A percentile compares a stretch with the other conserved stretches of the same genome.
phyloP scores from a whole-genome alignment of 257 asterid species.

The Solanum etuberosum region DNA sequence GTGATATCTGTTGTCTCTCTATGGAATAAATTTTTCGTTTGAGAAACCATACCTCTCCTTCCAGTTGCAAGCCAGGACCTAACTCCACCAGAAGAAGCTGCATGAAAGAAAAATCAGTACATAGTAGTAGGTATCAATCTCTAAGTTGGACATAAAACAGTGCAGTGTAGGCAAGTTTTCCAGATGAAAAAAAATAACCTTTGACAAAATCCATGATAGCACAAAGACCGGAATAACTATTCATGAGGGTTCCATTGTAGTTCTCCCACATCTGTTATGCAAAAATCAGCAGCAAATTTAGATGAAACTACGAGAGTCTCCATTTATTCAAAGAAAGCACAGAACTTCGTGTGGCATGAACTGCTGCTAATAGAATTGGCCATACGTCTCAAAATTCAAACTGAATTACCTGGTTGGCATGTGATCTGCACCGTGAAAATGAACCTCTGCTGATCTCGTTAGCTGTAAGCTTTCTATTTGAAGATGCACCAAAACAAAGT shows the following conservation, averaged over 20 bases:
- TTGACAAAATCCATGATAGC: constrained; percentile 43
- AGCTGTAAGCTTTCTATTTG: constrained; percentile 49
- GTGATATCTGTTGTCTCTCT: not conserved
- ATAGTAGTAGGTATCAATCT: not conserved
- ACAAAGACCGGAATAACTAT: constrained; percentile 72
- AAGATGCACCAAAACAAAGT: constrained; percentile 63
- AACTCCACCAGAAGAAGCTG: constrained; percentile 37
- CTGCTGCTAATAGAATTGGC: not conserved
- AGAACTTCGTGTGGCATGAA: not conserved
- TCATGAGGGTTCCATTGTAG: constrained; percentile 59
- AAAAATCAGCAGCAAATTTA: not conserved
- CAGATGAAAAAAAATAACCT: constrained; percentile 29
- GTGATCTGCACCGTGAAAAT: constrained; percentile 58
- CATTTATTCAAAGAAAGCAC: not conserved
- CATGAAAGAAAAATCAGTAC: constrained; percentile 10
- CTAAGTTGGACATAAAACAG: not conserved
- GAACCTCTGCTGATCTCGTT: constrained; percentile 46
- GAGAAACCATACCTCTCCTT: constrained; percentile 39
- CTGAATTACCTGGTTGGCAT: constrained; percentile 60
- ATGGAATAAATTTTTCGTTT: not conserved
- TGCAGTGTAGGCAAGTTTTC: not conserved
- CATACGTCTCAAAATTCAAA: not conserved
- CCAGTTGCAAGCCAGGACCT: constrained; percentile 88
- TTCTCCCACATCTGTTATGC: constrained; percentile 76
- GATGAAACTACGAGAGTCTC: not conserved